Evolutionary conservation across 2,329 filamentous ascomycete species (phyloP).

Genomic region (Colletotrichum sansevieriae): DNA sequence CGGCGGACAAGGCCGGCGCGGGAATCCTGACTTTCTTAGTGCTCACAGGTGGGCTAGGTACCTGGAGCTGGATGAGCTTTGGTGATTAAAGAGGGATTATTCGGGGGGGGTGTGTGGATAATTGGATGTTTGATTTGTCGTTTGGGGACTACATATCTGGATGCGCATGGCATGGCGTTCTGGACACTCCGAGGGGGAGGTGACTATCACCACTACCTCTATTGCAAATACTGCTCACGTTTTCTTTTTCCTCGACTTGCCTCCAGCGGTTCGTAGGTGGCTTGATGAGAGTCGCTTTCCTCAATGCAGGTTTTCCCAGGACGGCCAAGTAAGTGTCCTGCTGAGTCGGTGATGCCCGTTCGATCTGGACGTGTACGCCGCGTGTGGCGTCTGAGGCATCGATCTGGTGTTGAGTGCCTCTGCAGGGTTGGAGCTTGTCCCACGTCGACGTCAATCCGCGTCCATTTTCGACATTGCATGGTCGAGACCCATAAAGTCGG

Average conservation of each 20-base stretch:
- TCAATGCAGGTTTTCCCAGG: too few relatives aligned
- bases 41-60: conserved; percentile 55
- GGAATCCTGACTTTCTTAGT: conserved; percentile 62
- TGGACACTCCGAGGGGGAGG: conserved; percentile 21
- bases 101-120: neutral
- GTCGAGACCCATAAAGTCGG: too few relatives aligned
- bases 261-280: too few relatives aligned
- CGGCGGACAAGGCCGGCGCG: conserved; percentile 62
- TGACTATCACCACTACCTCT: conserved; percentile 2
- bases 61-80: conserved; percentile 65
- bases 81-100: conserved; percentile 11
- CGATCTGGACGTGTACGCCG: too few relatives aligned
- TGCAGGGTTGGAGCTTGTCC: too few relatives aligned
- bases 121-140: conserved; percentile 25
- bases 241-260: neutral
- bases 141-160: conserved; percentile 34
- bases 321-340: too few relatives aligned
- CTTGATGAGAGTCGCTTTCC: too few relatives aligned
- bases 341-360: too few relatives aligned
- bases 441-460: too few relatives aligned
- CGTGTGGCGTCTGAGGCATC: too few relatives aligned
- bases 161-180: conserved; percentile 40
- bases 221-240: neutral
- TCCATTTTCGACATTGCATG: too few relatives aligned
- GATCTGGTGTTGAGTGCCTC: too few relatives aligned